phyloP scores from a whole-genome alignment of 192 early-diverging fungal genomes.

The Chytriomyces confervae region DNA sequence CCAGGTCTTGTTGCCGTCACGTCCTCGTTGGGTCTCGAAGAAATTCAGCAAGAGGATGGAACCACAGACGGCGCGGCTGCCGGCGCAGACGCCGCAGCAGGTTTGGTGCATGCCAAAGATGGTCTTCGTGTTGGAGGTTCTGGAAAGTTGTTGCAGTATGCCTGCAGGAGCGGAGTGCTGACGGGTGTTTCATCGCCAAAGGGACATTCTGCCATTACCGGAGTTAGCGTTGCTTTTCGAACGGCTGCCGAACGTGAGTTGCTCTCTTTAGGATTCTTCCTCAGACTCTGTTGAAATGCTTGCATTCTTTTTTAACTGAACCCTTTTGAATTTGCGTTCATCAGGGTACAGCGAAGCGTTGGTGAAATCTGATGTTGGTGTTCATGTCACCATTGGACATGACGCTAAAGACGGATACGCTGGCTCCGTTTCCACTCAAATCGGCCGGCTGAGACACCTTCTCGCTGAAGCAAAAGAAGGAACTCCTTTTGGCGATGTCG shows the following conservation, averaged over 20 bases:
- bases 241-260: constrained; percentile 61
- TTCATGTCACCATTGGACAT: constrained; percentile 66
- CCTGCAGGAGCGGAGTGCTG: constrained; percentile 61
- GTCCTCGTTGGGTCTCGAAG: constrained; percentile 62
- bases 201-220: constrained; percentile 59
- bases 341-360: constrained; percentile 49
- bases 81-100: constrained; percentile 36
- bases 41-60: constrained; percentile 64
- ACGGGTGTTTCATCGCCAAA: constrained; percentile 63
- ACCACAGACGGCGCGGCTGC: constrained; percentile 64
- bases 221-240: constrained; percentile 70
- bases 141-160: constrained; percentile 25
- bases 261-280: constrained; percentile 2
- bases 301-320: neutral
- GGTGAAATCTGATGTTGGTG: constrained; percentile 58
- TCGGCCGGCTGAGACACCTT: constrained; percentile 25
- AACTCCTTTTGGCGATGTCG: constrained; percentile 25
- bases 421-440: constrained; percentile 44
- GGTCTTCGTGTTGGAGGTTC: constrained; percentile 64
- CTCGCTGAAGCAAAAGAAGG: constrained; percentile 20
- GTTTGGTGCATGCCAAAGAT: constrained; percentile 60
- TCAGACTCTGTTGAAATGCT: too few relatives aligned
- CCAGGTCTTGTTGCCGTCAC: constrained; percentile 65
- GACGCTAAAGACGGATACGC: constrained; percentile 29
- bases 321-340: neutral